These are phyloP conservation scores for Apiospora saccharicola DNA, from an alignment of 2,329 filamentous ascomycete species.

Conservation along the genomic window DNA sequence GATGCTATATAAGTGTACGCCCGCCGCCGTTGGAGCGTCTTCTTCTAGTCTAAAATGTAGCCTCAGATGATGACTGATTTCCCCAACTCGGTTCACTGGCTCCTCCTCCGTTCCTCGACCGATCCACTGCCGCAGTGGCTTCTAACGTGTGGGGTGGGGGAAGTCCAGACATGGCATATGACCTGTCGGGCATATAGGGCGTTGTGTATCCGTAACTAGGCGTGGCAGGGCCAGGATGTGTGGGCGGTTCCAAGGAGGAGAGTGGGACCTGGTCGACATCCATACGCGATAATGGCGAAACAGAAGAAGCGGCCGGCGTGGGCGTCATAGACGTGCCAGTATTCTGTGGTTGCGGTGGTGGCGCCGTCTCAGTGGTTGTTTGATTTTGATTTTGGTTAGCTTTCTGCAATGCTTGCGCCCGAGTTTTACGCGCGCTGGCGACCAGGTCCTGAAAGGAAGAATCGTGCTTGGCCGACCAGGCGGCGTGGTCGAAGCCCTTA, in stretches of 20 bases:
- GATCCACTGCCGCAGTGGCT: background rate
- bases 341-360: background rate
- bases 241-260: background rate
- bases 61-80: no score
- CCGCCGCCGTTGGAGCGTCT: background rate
- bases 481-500: conserved; percentile 85
- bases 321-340: background rate
- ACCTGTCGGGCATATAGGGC: background rate
- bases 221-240: background rate
- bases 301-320: background rate
- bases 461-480: conserved; percentile 78
- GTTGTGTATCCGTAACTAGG: background rate
- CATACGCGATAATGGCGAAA: background rate
- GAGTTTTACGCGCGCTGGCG: conserved; percentile 62
- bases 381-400: background rate
- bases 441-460: conserved; percentile 82
- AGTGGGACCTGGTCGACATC: background rate
- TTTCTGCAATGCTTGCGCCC: background rate
- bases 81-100: background rate
- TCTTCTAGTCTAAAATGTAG: background rate
- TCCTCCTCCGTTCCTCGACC: background rate
- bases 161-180: background rate
- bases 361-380: background rate
- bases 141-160: background rate
- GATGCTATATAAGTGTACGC: conserved; percentile 1